Evolutionary conservation across 2,329 filamentous ascomycete genomes (phyloP).

Genomic region (Berkeleyomyces basicola): DNA sequence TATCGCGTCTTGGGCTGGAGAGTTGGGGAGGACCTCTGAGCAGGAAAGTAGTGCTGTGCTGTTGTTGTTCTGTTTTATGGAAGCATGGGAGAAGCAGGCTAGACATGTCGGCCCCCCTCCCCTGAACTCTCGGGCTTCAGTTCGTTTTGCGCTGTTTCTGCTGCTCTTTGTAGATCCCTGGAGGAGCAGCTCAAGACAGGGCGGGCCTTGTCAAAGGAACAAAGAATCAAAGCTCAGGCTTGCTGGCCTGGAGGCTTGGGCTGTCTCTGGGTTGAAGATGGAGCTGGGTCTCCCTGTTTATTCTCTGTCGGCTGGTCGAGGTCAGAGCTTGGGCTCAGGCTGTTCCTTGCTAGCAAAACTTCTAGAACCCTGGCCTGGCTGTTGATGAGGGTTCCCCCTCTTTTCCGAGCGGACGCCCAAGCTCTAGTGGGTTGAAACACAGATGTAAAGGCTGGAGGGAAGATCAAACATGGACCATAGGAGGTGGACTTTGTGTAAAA

Average conservation of each 20-base stretch:
- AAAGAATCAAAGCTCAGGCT: background rate
- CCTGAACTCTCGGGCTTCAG: background rate
- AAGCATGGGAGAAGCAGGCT: too few species aligned
- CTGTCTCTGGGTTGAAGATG: too few species aligned
- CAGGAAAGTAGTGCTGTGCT: too few species aligned
- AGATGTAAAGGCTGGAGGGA: background rate
- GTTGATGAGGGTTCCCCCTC: background rate
- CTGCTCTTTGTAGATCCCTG: background rate
- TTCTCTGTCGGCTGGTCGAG: background rate
- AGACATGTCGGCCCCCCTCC: background rate
- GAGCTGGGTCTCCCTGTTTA: background rate
- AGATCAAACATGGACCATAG: background rate
- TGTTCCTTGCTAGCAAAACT: background rate
- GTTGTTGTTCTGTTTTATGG: too few species aligned
- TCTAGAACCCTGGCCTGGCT: background rate
- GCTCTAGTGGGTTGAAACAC: background rate
- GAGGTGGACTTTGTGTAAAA: background rate
- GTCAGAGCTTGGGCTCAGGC: background rate
- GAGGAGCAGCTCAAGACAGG: background rate
- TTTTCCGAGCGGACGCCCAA: background rate
- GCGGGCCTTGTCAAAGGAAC: background rate
- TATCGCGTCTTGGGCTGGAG: too few species aligned
- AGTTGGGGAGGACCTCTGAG: too few species aligned
- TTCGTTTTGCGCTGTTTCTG: background rate
- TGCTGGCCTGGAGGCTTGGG: background rate